Evolutionary conservation across 306 rosid genomes (phyloP).

Genomic region (Vigna nakashimae): DNA sequence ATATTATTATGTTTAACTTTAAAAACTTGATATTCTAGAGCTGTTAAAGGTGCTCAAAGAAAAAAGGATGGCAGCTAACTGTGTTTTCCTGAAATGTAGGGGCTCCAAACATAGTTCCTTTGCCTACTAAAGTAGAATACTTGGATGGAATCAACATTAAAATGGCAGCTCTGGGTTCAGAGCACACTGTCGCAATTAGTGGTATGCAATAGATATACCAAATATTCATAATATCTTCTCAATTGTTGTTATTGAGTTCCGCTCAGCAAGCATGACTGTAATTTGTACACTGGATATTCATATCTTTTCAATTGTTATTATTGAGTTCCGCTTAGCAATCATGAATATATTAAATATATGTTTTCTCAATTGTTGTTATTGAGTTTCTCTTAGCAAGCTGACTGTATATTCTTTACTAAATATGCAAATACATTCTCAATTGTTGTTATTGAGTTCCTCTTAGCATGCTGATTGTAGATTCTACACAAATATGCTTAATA

Average conservation of each 20-base stretch:
- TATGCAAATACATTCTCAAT: slow-evolving; percentile 23
- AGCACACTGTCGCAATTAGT: slow-evolving; percentile 84
- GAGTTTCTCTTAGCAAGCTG: slow-evolving; percentile 21
- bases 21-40: slow-evolving; percentile 8
- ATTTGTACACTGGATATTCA: no score
- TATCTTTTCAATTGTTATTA: no score
- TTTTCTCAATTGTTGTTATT: slow-evolving; percentile 17
- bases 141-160: slow-evolving; percentile 78
- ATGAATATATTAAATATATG: slow-evolving; percentile 14
- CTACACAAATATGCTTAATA: slow-evolving; percentile 10
- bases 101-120: slow-evolving; percentile 62
- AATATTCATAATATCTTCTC: no score
- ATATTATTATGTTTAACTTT: slow-evolving; percentile 11
- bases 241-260: no score
- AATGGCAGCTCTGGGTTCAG: slow-evolving; percentile 87
- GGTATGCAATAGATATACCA: slow-evolving; percentile 56
- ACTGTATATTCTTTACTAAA: background rate
- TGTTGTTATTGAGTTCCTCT: slow-evolving; percentile 14
- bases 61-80: slow-evolving; percentile 33
- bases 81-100: slow-evolving; percentile 54
- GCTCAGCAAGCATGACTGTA: no score
- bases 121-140: slow-evolving; percentile 85
- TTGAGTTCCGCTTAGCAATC: slow-evolving; percentile 1
- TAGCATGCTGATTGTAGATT: slow-evolving; percentile 2
- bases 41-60: slow-evolving; percentile 28